Evolutionary conservation across 1,284 basidiomycete species (phyloP), one percentile per base, ranked within the genome.

Genomic region (Jaminaea rosea): DNA sequence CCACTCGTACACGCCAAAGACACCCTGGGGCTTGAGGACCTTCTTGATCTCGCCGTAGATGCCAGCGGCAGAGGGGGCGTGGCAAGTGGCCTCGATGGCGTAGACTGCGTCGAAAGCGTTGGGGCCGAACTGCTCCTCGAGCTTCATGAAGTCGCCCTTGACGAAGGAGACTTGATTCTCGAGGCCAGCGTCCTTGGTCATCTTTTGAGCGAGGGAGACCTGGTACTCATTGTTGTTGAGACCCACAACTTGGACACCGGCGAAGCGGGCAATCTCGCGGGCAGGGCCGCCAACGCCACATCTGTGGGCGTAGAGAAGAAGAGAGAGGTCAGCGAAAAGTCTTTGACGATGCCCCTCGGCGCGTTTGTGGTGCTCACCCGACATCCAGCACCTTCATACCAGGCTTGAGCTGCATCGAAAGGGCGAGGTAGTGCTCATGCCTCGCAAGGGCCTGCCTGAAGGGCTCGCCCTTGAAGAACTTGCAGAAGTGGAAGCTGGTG

Each of bases 1-100:
- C 93, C 93, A 98, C 75, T 97, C 93, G 77, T 97, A 97, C 41
- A 96, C 85, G 73, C 91, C 92, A 75, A 96, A 96, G 86, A 87
- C 80, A 65, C 93, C 93, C 78, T 92, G 93, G 5, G 93, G 93
- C 80, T 98, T 98, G 71, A 98, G 81, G 26, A 96, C 87, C 77
- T 88, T 88, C 76, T 83, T 82, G 74, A 98, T 94, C 78, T 98
- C 83, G 37, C 85, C 83, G 72, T 98, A 98, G 36, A 97, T 87
- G 58, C 91, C 92, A 73, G 96, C 92, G 80, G 86, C 97, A 41
- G 85, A 83, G 11, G 93, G 93, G 1, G 93, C 92, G 74, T 98
- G 93, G 53, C 88, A 87, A 23, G 94, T 98, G 1, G 93, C 93
- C 79, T 98, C 94, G 65, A 98, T 94, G 46, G 93, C 93, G 72